A percentile compares a stretch with the other conserved stretches of the same genome.
These are phyloP conservation scores for Aaosphaeria pasadenensis DNA, from an alignment of 2,329 filamentous ascomycete genomes.

Conservation along the genomic window DNA sequence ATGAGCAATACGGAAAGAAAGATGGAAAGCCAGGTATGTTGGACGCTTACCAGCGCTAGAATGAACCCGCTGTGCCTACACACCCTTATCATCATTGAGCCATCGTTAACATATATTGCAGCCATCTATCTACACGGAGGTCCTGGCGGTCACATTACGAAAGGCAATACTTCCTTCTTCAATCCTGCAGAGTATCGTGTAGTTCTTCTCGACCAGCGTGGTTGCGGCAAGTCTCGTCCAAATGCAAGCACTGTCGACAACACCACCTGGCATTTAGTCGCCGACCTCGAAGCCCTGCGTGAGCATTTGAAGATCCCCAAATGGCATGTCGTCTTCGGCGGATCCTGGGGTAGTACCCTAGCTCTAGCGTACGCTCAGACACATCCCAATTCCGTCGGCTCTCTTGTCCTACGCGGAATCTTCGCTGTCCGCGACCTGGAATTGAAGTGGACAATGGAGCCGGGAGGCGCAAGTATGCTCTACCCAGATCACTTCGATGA, in stretches of 20 bases:
- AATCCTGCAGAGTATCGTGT: constrained; percentile 44
- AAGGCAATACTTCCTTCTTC: constrained; percentile 42
- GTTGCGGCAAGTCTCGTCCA: constrained; percentile 44
- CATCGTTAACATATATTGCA: constrained; percentile 1
- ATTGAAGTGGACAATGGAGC: constrained; percentile 32
- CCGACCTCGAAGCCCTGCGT: constrained; percentile 46
- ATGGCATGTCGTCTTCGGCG: constrained; percentile 48
- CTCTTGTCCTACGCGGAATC: constrained; percentile 44
- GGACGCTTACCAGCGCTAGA: not conserved
- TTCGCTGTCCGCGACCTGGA: constrained; percentile 39
- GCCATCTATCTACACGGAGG: constrained; percentile 47
- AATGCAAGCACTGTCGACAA: constrained; percentile 42
- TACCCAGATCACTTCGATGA: constrained; percentile 42
- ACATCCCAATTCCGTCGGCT: constrained; percentile 38
- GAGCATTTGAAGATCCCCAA: constrained; percentile 41
- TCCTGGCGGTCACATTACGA: constrained; percentile 36
- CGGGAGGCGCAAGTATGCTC: constrained; percentile 27
- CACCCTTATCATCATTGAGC: too few relatives aligned
- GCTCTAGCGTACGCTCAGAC: constrained; percentile 45
- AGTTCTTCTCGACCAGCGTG: constrained; percentile 48
- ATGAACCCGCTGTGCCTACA: not conserved
- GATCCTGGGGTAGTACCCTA: constrained; percentile 49
- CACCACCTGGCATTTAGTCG: constrained; percentile 44
- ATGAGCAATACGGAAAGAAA: constrained; percentile 38
- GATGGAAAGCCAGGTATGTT: constrained; percentile 38